A percentile compares a stretch with the other conserved stretches of the same genome.
Evolutionary conservation across 1,284 basidiomycete genomes (phyloP).

Genomic region (Inonotus hispidus): DNA sequence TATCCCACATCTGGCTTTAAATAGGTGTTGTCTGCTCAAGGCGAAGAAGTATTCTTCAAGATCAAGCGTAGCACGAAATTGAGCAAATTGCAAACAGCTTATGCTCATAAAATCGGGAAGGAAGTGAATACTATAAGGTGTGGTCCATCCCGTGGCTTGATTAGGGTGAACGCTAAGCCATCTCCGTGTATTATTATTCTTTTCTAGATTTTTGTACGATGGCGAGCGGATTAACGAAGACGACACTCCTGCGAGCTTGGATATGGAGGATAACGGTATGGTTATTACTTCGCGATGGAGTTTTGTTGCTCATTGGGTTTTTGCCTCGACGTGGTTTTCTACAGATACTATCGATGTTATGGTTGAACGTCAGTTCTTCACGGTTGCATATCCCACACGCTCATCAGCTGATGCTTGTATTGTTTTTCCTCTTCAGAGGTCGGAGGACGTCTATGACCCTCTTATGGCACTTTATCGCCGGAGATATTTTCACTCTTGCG

Average conservation of each 20-base stretch:
- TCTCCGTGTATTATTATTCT: background rate
- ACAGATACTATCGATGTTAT: conserved; percentile 86
- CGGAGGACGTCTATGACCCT: conserved; percentile 24
- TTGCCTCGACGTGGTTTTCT: conserved; percentile 15
- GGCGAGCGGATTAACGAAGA: conserved; percentile 78
- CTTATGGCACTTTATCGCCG: background rate
- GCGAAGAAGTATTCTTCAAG: conserved; percentile 97
- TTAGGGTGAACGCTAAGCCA: background rate
- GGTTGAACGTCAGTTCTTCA: conserved; percentile 73
- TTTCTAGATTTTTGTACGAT: conserved; percentile 78
- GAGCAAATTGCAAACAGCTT: conserved; percentile 90
- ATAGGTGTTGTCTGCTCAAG: conserved; percentile 70
- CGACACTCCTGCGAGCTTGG: conserved; percentile 77
- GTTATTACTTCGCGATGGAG: conserved; percentile 9
- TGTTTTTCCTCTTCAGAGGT: conserved; percentile 28
- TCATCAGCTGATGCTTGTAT: background rate
- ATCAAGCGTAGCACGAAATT: conserved; percentile 94
- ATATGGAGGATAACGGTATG: conserved; percentile 82
- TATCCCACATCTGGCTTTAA: background rate
- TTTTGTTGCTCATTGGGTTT: background rate
- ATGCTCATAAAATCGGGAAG: conserved; percentile 92
- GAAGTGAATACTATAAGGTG: conserved; percentile 83
- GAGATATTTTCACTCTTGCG: background rate
- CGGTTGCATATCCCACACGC: conserved; percentile 23
- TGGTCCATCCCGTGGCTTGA: conserved; percentile 24